Percentiles rank a stretch among this genome's conserved stretches.
These are phyloP conservation scores for Mycena filopes DNA, from an alignment of 768 basidiomycete species.

Conservation along the genomic window DNA sequence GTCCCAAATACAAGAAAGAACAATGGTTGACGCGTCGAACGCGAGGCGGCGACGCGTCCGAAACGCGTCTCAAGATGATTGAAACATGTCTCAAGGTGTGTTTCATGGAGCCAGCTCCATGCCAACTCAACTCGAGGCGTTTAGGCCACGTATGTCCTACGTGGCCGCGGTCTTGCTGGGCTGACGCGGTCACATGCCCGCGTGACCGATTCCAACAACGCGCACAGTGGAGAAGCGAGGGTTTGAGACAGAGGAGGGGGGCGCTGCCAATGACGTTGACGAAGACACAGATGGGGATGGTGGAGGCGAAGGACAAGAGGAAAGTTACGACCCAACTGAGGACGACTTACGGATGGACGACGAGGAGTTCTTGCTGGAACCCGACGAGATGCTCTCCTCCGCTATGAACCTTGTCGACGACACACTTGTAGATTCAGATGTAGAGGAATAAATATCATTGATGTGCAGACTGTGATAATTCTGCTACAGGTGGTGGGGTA, in stretches of 20 bases:
- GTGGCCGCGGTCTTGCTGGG: too few species aligned
- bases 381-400: background rate
- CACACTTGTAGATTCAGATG: background rate
- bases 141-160: too few species aligned
- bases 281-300: background rate
- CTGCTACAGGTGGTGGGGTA: conserved; percentile 6
- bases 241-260: background rate
- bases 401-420: background rate
- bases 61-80: too few species aligned
- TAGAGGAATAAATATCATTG: background rate
- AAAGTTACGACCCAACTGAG: background rate
- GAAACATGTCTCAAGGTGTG: too few species aligned
- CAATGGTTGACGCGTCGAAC: too few species aligned
- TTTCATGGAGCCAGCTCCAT: too few species aligned
- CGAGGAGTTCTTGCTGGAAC: conserved; percentile 17
- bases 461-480: background rate
- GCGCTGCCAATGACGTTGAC: background rate
- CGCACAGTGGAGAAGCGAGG: conserved; percentile 12
- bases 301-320: background rate
- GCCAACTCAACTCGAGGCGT: too few species aligned
- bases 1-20: too few species aligned
- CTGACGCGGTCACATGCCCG: background rate
- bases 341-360: conserved; percentile 15
- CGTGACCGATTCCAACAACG: background rate
- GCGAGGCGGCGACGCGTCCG: too few species aligned